A percentile compares a stretch with the other conserved stretches of the same genome.
These are phyloP conservation scores for Dactylella cylindrospora DNA, from an alignment of 2,329 filamentous ascomycete genomes.

Conservation along the genomic window DNA sequence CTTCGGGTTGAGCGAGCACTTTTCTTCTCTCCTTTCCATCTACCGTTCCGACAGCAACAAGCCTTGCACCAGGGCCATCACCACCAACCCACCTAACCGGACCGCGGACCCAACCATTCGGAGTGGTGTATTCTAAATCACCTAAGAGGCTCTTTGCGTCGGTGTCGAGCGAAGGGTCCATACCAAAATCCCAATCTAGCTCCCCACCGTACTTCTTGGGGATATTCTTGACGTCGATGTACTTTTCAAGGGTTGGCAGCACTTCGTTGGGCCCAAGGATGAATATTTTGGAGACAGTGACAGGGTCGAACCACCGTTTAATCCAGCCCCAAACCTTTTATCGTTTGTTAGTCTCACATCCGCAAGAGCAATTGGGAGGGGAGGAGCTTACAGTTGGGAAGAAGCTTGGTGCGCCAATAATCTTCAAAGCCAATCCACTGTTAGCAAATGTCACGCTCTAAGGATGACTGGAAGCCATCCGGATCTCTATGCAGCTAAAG, in stretches of 20 bases:
- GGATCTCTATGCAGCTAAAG: neutral
- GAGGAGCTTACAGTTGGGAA: constrained; percentile 68
- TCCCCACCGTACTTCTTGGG: constrained; percentile 87
- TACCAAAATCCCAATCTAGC: constrained; percentile 78
- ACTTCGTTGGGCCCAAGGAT: constrained; percentile 76
- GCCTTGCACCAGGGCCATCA: constrained; percentile 17
- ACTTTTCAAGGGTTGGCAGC: constrained; percentile 71
- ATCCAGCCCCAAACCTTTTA: constrained; percentile 76
- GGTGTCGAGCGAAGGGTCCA: constrained; percentile 72
- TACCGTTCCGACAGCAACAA: constrained; percentile 31
- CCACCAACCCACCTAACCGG: constrained; percentile 39
- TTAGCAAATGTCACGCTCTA: neutral
- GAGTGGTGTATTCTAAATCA: constrained; percentile 21
- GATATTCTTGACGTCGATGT: constrained; percentile 79
- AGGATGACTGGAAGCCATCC: neutral
- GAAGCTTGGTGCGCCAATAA: constrained; percentile 86
- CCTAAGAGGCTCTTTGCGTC: constrained; percentile 44
- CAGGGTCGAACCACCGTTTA: constrained; percentile 93
- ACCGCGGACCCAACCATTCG: constrained; percentile 17
- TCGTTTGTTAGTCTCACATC: neutral
- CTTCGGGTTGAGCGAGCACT: constrained; percentile 20
- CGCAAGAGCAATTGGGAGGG: neutral
- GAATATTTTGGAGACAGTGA: constrained; percentile 94
- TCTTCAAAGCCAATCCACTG: constrained; percentile 49
- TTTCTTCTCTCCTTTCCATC: constrained; percentile 17